These are phyloP conservation scores for Cryphonectria naterciae DNA, from an alignment of 2,329 filamentous ascomycete species.

Conservation along the genomic window DNA sequence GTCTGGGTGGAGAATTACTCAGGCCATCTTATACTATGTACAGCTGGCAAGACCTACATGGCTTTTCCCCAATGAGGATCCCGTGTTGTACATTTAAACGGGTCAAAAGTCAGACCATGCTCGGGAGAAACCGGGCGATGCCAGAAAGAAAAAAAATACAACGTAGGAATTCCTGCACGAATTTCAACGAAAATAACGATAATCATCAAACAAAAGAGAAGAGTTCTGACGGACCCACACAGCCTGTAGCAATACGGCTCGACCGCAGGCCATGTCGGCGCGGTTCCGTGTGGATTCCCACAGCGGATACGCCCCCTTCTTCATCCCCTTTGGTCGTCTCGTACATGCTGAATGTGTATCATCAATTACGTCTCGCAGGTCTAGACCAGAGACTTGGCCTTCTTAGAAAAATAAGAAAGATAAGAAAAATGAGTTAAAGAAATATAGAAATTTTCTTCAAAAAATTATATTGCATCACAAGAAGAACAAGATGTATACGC, in stretches of 20 bases:
- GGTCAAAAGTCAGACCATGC: neutral
- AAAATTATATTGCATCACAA: too few species aligned
- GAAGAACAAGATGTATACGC: too few species aligned
- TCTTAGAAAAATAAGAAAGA: too few species aligned
- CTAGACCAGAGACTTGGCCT: neutral
- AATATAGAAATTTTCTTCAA: too few species aligned
- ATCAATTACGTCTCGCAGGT: neutral
- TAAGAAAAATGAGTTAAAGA: too few species aligned
- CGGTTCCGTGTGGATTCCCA: neutral
- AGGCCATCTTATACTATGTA: neutral
- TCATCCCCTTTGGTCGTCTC: neutral
- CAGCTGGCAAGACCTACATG: neutral
- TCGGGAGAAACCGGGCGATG: neutral
- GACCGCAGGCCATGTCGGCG: neutral
- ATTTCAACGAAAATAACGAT: neutral
- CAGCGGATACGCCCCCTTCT: neutral
- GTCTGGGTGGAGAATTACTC: neutral
- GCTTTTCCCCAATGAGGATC: neutral
- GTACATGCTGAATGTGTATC: neutral
- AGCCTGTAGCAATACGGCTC: neutral
- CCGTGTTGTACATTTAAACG: neutral
- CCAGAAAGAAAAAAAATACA: neutral
- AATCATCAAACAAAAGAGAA: neutral
- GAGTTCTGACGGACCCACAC: neutral
- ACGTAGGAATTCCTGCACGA: neutral